Percentiles rank a stretch among this genome's conserved stretches.
phyloP scores from a whole-genome alignment of 768 basidiomycete species.

The Hygrocybe coccinea region DNA sequence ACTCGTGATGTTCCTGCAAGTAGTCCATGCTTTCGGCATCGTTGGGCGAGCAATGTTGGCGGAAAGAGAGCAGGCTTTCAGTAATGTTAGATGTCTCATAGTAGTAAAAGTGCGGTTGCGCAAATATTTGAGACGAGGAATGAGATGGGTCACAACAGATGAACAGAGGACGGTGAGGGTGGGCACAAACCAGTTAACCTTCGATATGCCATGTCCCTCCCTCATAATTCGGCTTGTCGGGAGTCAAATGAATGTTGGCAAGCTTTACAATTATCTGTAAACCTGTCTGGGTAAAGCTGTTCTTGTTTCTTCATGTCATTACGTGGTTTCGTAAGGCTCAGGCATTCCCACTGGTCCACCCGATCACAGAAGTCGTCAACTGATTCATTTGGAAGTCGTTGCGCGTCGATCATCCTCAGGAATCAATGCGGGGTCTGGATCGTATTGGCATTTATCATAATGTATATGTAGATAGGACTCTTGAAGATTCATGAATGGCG shows the following conservation, averaged over 20 bases:
- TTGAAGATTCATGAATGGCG: constrained; percentile 11
- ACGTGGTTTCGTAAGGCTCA: constrained; percentile 13
- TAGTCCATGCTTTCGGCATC: constrained; percentile 15
- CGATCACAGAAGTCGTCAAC: constrained; percentile 9
- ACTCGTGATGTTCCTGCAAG: constrained; percentile 25
- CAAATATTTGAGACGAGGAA: constrained; percentile 18
- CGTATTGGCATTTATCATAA: constrained; percentile 7
- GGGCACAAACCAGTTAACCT: constrained; percentile 19
- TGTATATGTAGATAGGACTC: constrained; percentile 2
- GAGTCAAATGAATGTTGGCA: constrained; percentile 31
- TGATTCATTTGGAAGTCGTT: constrained; percentile 5
- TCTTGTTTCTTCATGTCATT: neutral
- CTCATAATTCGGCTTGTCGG: constrained; percentile 33
- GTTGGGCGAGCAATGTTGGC: constrained; percentile 14
- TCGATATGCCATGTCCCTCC: constrained; percentile 40
- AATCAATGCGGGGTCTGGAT: constrained; percentile 4
- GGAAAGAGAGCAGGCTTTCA: constrained; percentile 26
- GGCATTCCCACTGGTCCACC: constrained; percentile 12
- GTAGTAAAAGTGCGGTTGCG: constrained; percentile 25
- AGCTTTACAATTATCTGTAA: constrained; percentile 32
- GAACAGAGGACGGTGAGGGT: neutral
- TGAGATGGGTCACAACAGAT: neutral
- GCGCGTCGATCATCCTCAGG: constrained; percentile 7
- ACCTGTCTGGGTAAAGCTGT: constrained; percentile 10
- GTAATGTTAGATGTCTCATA: constrained; percentile 33